Evolutionary conservation across 805 yeast genomes (phyloP).

Genomic region (Kluyveromyces siamensis): DNA sequence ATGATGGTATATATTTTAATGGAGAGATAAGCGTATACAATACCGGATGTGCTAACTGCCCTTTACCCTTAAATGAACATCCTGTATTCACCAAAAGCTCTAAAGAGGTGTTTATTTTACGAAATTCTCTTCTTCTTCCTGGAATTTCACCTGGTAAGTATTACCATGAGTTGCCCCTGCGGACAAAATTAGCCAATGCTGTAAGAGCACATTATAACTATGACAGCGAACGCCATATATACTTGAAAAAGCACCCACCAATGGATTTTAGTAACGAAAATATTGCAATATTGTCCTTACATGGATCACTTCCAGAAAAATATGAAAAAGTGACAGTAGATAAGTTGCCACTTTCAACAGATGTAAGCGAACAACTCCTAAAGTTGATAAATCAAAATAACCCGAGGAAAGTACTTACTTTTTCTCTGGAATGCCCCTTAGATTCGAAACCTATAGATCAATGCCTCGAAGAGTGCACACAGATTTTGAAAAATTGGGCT

Average conservation of each 20-base stretch:
- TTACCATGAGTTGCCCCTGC: slow-evolving; percentile 25
- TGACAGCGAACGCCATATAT: slow-evolving; percentile 30
- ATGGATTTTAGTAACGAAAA: slow-evolving; percentile 16
- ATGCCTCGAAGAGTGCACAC: slow-evolving; percentile 36
- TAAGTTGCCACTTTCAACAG: slow-evolving; percentile 20
- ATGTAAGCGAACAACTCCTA: slow-evolving; percentile 20
- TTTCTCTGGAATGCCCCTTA: slow-evolving; percentile 30
- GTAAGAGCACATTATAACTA: slow-evolving; percentile 31
- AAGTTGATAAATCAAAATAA: slow-evolving; percentile 24
- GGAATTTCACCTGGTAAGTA: slow-evolving; percentile 17
- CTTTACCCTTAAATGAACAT: slow-evolving; percentile 18
- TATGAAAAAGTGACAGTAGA: slow-evolving; percentile 23
- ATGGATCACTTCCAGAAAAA: slow-evolving; percentile 26
- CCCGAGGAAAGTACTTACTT: slow-evolving; percentile 15
- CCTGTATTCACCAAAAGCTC: slow-evolving; percentile 12
- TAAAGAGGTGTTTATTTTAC: slow-evolving; percentile 16
- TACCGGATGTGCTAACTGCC: slow-evolving; percentile 24
- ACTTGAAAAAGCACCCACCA: slow-evolving; percentile 20
- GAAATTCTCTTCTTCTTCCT: slow-evolving; percentile 26
- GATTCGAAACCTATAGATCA: slow-evolving; percentile 20
- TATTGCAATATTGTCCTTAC: slow-evolving; percentile 23
- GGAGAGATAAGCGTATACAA: slow-evolving; percentile 23
- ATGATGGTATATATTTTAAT: slow-evolving; percentile 8
- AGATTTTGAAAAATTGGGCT: slow-evolving; percentile 41
- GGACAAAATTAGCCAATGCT: slow-evolving; percentile 29